Base-by-base conservation (phyloP, 139 green algal genomes). In the Edaphochlamys debaryana region DNA sequence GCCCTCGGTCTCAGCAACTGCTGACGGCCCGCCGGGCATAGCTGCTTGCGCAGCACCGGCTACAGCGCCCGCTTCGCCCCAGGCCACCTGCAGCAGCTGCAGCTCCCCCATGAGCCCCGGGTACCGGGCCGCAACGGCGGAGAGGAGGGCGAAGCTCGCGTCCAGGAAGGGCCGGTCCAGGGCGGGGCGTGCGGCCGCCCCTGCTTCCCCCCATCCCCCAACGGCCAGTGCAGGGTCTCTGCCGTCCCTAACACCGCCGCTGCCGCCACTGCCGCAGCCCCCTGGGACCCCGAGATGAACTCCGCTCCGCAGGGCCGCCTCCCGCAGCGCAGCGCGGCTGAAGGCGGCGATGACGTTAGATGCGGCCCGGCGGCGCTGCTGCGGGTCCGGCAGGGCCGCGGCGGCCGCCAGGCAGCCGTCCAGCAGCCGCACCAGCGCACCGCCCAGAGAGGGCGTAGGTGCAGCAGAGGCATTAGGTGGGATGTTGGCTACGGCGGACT, bases 241-340 rank as follows among this genome's bases (percentile, higher is more conserved):
- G n/a, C n/a, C n/a, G n/a, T n/a, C n/a, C n/a, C n/a, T n/a, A n/a
- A n/a, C n/a, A n/a, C 60, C 38, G 63, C 19, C 3, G 63, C 17
- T 41, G 63, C 32, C 1, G 5, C 13, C 17, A 34, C 7, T 45
- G 1, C 64, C 17, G 22, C 30, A 48, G 48, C 45, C n/a, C 48
- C 36, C 48, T 1, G 25, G 67, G 4, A 40, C 25, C 38, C 38
- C 27, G 19, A 50, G 67, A 8, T 71, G 36, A 13, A 25, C 4
- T 4, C 38, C 0, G 69, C 42, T 2, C 17, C 8, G 19, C 23
- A 50, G 0, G 62, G 62, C 34, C 1, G 76, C 76, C 42, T 82
- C 76, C 4, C 76, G 76, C 30, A 82, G 76, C 25, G 42, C 76
- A 22, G 76, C 38, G n/a, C 76, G 62, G 76, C 76, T 67, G 45